Evolutionary conservation across 768 basidiomycete species (phyloP), one percentile per base, ranked within the genome.

Genomic region (Chalciporus pseudorubinellus): DNA sequence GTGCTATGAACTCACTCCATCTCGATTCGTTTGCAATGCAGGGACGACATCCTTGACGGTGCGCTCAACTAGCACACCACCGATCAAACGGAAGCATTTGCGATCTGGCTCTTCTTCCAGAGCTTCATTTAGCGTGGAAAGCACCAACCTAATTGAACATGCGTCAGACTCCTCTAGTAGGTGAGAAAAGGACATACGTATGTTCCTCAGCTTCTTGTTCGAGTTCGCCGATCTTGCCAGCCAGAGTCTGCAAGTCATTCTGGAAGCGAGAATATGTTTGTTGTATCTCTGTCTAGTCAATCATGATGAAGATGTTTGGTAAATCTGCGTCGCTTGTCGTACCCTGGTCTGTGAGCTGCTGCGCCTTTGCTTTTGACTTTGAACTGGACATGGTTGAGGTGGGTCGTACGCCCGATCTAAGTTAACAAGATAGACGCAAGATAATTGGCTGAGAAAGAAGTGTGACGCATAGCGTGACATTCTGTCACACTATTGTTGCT

Each of bases 141-240:
- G 78, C 9, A 99, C 97, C 14, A 99, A 77, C 38, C 95, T 98
- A 56, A 48, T 38, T 19, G 31, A 42, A 49, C 42, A 29, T 53
- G 38, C 2, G 50, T 51, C n/a, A 33, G 28, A 16, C 13, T 24
- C 18, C 38, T 40, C n/a, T 28, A 45, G 52, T 40, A 44, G 46
- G n/a, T 6, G 41, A 31, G 28, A 49, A 43, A 52, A 41, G 39
- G 13, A 79, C 85, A 58, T 56, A 94, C 95, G 80, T 78, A 69
- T 99, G 94, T 66, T 99, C 97, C 55, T 99, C 97, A 18, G 92
- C 84, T 63, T 99, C 97, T 58, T 87, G 83, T 69, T 99, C 97
- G 28, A 99, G 78, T 70, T 99, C 97, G 54, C 91, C 90, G 60
- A 98, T 95, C 73, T 98, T 98, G 57, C 85, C 82, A 33, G 93